Percentiles rank a stretch among this genome's conserved stretches.
Conservation (phyloP, 352 stramenopile genomes). For the Aphanomyces cochlioides region DNA sequence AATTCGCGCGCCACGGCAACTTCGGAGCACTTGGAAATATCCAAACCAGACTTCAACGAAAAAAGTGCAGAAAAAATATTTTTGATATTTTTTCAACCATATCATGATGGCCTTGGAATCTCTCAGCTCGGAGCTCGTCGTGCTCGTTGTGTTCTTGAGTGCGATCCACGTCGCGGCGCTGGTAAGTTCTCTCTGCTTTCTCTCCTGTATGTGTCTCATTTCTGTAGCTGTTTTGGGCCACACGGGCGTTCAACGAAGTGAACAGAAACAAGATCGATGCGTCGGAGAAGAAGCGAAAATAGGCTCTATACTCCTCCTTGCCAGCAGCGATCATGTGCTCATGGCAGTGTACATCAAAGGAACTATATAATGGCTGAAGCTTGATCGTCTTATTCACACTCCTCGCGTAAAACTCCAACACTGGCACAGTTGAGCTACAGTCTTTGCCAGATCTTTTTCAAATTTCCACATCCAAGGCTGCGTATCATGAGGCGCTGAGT, state of each 20-base stretch:
- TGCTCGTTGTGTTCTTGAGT: slow-evolving; percentile 62
- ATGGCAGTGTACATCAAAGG: not conserved
- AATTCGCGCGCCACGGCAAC: too few relatives aligned
- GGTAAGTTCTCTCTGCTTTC: slow-evolving; percentile 38
- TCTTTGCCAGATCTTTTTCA: too few relatives aligned
- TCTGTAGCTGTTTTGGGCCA: slow-evolving; percentile 56
- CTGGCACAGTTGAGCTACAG: too few relatives aligned
- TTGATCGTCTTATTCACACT: too few relatives aligned
- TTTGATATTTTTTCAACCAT: not conserved
- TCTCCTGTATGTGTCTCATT: slow-evolving; percentile 1
- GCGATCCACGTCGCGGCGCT: slow-evolving; percentile 68
- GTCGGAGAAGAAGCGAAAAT: slow-evolving; percentile 9
- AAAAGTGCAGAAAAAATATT: not conserved
- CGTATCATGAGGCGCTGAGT: too few relatives aligned
- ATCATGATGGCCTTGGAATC: slow-evolving; percentile 12
- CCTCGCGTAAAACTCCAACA: too few relatives aligned
- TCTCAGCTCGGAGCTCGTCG: slow-evolving; percentile 46
- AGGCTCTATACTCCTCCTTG: not conserved
- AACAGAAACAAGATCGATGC: not conserved
- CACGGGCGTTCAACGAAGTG: slow-evolving; percentile 49
- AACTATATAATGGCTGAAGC: too few relatives aligned
- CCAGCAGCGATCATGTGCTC: not conserved
- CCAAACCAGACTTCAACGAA: too few relatives aligned
- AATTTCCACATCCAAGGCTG: too few relatives aligned
- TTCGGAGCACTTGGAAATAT: too few relatives aligned